Conservation (phyloP, 2,329 filamentous ascomycete species). For the Balansia obtecta region DNA sequence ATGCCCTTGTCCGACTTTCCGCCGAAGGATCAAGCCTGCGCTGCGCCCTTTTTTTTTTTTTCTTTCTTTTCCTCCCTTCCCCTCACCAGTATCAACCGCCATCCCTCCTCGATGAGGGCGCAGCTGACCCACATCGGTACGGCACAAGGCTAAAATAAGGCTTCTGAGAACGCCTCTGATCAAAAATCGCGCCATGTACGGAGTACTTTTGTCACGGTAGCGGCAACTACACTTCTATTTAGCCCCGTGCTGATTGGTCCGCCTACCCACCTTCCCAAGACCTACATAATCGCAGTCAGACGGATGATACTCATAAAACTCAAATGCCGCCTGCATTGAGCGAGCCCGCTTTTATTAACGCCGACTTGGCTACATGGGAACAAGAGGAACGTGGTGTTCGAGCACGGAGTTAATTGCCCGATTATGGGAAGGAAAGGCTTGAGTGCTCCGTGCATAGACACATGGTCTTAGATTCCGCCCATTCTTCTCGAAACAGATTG, state of each 20-base stretch:
- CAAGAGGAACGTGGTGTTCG: constrained; percentile 3
- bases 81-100: background rate
- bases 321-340: background rate
- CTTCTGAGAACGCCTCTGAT: too few species aligned
- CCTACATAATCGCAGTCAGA: too few species aligned
- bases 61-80: too few species aligned
- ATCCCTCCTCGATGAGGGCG: background rate
- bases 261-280: too few species aligned
- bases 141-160: too few species aligned
- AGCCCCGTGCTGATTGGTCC: too few species aligned
- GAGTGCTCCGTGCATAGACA: background rate
- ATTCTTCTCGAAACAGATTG: constrained; percentile 1
- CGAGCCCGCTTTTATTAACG: background rate
- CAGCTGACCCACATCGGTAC: background rate
- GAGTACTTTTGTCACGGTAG: too few species aligned
- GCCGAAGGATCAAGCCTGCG: background rate
- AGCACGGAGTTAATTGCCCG: background rate
- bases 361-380: background rate
- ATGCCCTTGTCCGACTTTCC: constrained; percentile 2
- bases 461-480: constrained; percentile 1
- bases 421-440: background rate
- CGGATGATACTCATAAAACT: background rate
- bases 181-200: too few species aligned
- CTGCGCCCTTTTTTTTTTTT: background rate
- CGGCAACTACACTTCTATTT: too few species aligned